phyloP scores from a whole-genome alignment of 1,284 basidiomycete genomes.

The Austropuccinia psidii region DNA sequence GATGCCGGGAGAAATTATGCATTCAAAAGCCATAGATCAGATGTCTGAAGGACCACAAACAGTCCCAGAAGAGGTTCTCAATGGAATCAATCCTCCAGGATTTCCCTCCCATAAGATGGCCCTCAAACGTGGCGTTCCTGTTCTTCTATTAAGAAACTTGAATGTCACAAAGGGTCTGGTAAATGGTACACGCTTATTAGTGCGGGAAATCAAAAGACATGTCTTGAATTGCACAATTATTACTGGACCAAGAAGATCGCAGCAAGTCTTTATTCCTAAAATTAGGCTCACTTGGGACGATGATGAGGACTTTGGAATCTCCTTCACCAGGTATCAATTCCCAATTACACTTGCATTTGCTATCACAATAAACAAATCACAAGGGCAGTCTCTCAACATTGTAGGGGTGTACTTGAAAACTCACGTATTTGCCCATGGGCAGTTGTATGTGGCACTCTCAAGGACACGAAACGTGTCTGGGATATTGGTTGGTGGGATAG shows the following conservation, averaged over 20 bases:
- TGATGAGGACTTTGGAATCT: not conserved
- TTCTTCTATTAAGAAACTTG: not conserved
- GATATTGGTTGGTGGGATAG: too few species aligned
- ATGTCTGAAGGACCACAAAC: not conserved
- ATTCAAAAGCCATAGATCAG: not conserved
- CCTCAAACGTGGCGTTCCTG: not conserved
- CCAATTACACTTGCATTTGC: not conserved
- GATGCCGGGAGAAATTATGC: not conserved
- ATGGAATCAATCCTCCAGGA: not conserved
- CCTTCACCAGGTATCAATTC: not conserved
- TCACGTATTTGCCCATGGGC: slow-evolving; percentile 1
- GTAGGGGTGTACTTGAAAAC: not conserved
- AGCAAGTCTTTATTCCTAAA: not conserved
- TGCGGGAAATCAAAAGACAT: not conserved
- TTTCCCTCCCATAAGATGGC: not conserved
- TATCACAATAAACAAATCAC: slow-evolving; percentile 7
- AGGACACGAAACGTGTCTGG: not conserved
- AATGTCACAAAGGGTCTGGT: not conserved
- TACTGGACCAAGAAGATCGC: not conserved
- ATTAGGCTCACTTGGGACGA: not conserved
- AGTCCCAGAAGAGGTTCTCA: not conserved
- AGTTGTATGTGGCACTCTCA: not conserved
- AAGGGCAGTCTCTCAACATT: not conserved
- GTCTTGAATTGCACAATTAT: not conserved
- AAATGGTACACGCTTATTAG: not conserved